Base-by-base conservation (phyloP, 768 basidiomycete species). In the Lactarius deliciosus region DNA sequence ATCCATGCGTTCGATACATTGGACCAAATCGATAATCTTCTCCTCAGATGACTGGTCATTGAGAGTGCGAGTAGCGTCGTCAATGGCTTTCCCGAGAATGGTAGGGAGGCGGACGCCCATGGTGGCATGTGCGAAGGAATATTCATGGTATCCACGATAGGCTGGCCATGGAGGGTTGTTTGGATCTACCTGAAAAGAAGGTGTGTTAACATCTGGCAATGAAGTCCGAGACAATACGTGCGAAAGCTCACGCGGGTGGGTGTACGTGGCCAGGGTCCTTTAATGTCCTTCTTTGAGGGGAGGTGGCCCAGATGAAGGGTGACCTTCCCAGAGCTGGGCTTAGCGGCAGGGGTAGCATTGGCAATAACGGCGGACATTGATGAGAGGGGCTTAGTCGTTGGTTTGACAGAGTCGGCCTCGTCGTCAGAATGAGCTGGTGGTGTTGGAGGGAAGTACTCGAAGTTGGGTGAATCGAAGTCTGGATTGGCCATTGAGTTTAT, bases 101-200 rank as follows among this genome's bases (percentile, higher is more conserved):
- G 96, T 96, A 2, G 96, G 96, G 30, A 97, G 85, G 57, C 96
- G 89, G n/a, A 90, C 88, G 68, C 93, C 92, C 95, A 97, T 97
- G 4, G 95, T 96, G 38, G 94, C 96, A 77, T 96, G 86, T 45
- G 89, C 89, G 73, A 92, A 92, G 0, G 88, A 92, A 74, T 88
- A 91, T 72, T 91, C 87, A 75, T 88, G 85, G 74, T 92, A 91
- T 5, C 90, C 89, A 53, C 91, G 87, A 76, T 85, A 92, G 0
- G 90, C 90, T 41, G 91, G 90, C 82, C 82, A 92, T 20, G 90
- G 90, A 11, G 90, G 90, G 78, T 92, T 91, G 75, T 92, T 91
- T 38, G 90, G 90, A 75, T 92, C 88, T 55, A 91, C 83, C 89
- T 89, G 54, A 11, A 20, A 34, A 34, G 22, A 38, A 25, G 40